Percentiles rank a stretch among this genome's conserved stretches.
These are phyloP conservation scores for Wickerhamomyces sp. DNA, from an alignment of 1,139 yeast species.

Conservation along the genomic window DNA sequence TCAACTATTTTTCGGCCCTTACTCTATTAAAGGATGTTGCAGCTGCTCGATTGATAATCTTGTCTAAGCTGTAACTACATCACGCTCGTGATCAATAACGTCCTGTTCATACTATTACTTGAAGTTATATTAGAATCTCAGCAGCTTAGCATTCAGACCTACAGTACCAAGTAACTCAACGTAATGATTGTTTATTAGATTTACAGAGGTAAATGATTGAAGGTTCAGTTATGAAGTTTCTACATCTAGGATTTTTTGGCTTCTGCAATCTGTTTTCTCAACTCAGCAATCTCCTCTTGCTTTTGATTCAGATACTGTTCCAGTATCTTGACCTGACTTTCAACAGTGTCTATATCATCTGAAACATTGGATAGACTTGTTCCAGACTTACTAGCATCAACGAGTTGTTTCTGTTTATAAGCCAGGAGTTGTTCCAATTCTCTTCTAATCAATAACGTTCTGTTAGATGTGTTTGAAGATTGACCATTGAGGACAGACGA, in stretches of 20 bases:
- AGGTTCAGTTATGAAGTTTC: not conserved
- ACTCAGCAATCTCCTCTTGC: constrained; percentile 39
- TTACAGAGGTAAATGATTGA: too few species aligned
- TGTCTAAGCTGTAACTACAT: too few species aligned
- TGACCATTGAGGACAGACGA: constrained; percentile 29
- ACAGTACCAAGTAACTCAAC: too few species aligned
- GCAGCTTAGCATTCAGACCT: too few species aligned
- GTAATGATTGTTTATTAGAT: too few species aligned
- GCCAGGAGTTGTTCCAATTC: constrained; percentile 80
- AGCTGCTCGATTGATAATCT: too few species aligned
- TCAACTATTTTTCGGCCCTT: too few species aligned
- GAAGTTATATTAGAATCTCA: too few species aligned
- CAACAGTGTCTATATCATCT: constrained; percentile 40
- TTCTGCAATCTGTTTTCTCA: constrained; percentile 35
- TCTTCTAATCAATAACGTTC: constrained; percentile 45
- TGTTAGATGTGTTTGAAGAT: constrained; percentile 30
- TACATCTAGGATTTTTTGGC: constrained; percentile 8
- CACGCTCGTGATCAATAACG: too few species aligned
- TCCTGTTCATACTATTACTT: too few species aligned
- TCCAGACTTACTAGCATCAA: constrained; percentile 19
- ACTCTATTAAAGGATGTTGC: too few species aligned
- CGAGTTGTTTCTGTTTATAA: constrained; percentile 56
- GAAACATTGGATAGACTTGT: constrained; percentile 37
- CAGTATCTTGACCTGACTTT: constrained; percentile 49
- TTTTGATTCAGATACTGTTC: constrained; percentile 47